phyloP scores from a whole-genome alignment of 306 rosid genomes.

The Begonia loranthoides region DNA sequence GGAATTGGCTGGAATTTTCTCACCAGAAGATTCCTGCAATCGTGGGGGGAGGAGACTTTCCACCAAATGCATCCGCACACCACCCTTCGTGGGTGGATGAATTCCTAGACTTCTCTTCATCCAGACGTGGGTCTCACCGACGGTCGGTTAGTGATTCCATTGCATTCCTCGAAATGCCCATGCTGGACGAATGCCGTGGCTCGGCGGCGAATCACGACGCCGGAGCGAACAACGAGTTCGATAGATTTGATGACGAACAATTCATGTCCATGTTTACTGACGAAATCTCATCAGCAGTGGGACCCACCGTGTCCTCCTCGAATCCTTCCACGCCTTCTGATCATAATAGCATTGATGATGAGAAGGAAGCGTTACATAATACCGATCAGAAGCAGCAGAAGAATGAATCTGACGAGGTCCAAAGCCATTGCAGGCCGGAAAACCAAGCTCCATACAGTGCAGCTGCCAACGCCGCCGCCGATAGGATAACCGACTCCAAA shows the following conservation, averaged over 20 bases:
- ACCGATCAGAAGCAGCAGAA: conserved; percentile 18
- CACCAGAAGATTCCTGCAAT: conserved; percentile 29
- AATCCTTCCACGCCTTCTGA: conserved; percentile 76
- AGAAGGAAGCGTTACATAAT: conserved; percentile 15
- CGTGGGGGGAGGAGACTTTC: conserved; percentile 6
- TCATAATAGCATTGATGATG: conserved; percentile 54
- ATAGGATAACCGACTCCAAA: conserved; percentile 65
- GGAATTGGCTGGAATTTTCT: conserved; percentile 57
- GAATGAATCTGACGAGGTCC: conserved; percentile 51
- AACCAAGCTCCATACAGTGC: conserved; percentile 16
- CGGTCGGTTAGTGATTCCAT: conserved; percentile 62
- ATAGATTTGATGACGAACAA: conserved; percentile 70
- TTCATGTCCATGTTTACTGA: conserved; percentile 75
- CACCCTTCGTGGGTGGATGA: conserved; percentile 86
- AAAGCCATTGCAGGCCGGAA: conserved; percentile 45
- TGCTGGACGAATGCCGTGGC: conserved; percentile 39
- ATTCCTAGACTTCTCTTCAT: conserved; percentile 63
- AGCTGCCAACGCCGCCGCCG: conserved; percentile 14
- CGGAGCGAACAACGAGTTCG: conserved; percentile 28
- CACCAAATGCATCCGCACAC: conserved; percentile 12
- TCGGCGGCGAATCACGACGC: not conserved
- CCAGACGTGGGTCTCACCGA: conserved; percentile 68
- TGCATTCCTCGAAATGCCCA: conserved; percentile 51
- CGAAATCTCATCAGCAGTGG: conserved; percentile 27
- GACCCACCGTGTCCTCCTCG: conserved; percentile 34